phyloP scores from a whole-genome alignment of 257 asterid genomes.

The Solanum pinnatisectum region DNA sequence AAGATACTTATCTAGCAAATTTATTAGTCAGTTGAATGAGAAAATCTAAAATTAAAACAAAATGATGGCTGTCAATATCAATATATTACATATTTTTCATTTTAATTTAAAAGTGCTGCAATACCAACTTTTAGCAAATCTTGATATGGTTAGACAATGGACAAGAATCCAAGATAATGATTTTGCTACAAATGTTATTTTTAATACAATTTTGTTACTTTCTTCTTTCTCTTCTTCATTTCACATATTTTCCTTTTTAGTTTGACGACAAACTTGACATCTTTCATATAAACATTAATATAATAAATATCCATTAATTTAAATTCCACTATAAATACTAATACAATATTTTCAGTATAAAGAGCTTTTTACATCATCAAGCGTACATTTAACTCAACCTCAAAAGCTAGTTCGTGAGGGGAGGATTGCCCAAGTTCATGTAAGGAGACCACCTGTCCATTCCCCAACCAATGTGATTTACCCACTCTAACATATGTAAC shows the following conservation, averaged over 20 bases:
- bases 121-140: constrained; percentile 19
- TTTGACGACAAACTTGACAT: not conserved
- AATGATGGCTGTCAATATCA: constrained; percentile 7
- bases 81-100: constrained; percentile 1
- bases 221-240: not conserved
- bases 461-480: not conserved
- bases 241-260: not conserved
- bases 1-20: not conserved
- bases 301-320: not conserved
- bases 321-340: not conserved
- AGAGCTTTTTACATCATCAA: not conserved
- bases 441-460: not conserved
- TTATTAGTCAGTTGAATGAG: not conserved
- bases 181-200: not conserved
- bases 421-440: too few relatives aligned
- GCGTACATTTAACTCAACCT: not conserved
- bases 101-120: constrained; percentile 14
- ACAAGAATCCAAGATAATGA: constrained; percentile 1
- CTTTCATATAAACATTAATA: not conserved
- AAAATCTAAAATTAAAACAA: not conserved
- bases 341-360: not conserved
- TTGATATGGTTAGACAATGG: constrained; percentile 12
- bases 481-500: not conserved
- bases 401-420: too few relatives aligned
- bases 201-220: not conserved